Evolutionary conservation across 257 asterid genomes (phyloP).

Genomic region (Jasminum sambac): DNA sequence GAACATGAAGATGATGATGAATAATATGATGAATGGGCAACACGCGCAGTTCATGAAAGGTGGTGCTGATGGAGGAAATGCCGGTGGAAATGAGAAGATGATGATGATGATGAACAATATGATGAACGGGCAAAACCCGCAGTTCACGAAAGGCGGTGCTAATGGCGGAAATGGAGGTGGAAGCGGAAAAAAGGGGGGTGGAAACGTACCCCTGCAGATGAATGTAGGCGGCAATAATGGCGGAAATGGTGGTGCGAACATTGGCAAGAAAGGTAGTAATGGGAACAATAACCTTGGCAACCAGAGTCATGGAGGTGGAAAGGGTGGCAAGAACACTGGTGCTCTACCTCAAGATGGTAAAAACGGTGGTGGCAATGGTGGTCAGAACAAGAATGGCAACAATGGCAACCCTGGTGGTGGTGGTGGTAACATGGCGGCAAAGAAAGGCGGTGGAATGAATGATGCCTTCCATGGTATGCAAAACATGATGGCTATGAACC

Average conservation of each 20-base stretch:
- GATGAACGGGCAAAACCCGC: slow-evolving; percentile 50
- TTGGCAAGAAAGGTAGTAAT: slow-evolving; percentile 49
- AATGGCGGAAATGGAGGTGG: slow-evolving; percentile 26
- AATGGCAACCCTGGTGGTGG: slow-evolving; percentile 35
- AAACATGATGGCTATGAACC: slow-evolving; percentile 75
- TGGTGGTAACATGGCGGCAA: slow-evolving; percentile 46
- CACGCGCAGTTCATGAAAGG: slow-evolving; percentile 47
- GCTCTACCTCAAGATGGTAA: slow-evolving; percentile 42
- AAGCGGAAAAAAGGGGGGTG: slow-evolving; percentile 40
- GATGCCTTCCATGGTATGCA: slow-evolving; percentile 87
- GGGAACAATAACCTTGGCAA: slow-evolving; percentile 44
- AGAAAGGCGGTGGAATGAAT: slow-evolving; percentile 68
- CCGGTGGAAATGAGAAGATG: slow-evolving; percentile 27
- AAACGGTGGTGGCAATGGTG: slow-evolving; percentile 31
- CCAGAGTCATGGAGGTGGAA: slow-evolving; percentile 63
- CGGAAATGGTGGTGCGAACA: slow-evolving; percentile 32
- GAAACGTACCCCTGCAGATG: slow-evolving; percentile 51
- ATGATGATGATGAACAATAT: slow-evolving; percentile 49
- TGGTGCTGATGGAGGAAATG: slow-evolving; percentile 23
- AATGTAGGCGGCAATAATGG: slow-evolving; percentile 42
- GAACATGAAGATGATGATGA: slow-evolving; percentile 36
- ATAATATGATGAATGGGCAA: slow-evolving; percentile 47
- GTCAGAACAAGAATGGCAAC: slow-evolving; percentile 35
- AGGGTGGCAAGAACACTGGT: slow-evolving; percentile 61
- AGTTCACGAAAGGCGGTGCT: slow-evolving; percentile 39